Conservation (phyloP, 768 basidiomycete genomes). For the Polyporus arcularius region DNA sequence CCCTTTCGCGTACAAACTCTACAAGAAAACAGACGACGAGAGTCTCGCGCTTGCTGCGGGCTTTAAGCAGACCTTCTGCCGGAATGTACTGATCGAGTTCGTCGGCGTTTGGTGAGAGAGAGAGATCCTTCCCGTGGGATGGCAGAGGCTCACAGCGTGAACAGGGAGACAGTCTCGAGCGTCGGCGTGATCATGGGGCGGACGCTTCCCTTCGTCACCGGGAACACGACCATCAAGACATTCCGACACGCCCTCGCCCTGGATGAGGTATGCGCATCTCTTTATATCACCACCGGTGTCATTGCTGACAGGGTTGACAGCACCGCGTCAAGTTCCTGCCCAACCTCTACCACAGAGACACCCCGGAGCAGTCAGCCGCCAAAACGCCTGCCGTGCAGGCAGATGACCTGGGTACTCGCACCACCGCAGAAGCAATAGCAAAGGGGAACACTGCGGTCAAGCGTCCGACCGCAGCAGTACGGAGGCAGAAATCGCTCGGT, state of each 20-base stretch:
- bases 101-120: constrained; percentile 68
- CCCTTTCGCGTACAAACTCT: constrained; percentile 75
- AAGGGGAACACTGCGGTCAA: neutral
- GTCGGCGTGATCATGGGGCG: constrained; percentile 66
- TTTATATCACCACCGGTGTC: neutral
- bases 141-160: neutral
- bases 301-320: constrained; percentile 33
- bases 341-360: constrained; percentile 56
- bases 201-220: constrained; percentile 65
- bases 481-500: neutral
- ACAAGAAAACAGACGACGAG: constrained; percentile 49
- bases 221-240: constrained; percentile 62
- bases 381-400: neutral
- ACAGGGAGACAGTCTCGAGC: constrained; percentile 78
- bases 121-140: neutral
- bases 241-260: constrained; percentile 80
- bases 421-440: neutral
- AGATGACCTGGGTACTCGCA: neutral
- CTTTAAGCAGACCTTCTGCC: constrained; percentile 75
- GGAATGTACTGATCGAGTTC: constrained; percentile 70
- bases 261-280: constrained; percentile 57
- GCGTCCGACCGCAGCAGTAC: neutral
- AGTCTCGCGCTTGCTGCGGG: constrained; percentile 53
- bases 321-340: constrained; percentile 68
- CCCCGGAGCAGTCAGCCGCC: constrained; percentile 25